Evolutionary conservation across 2,329 filamentous ascomycete genomes (phyloP), one percentile per base, ranked within the genome.

Genomic region (Claviceps sp.): DNA sequence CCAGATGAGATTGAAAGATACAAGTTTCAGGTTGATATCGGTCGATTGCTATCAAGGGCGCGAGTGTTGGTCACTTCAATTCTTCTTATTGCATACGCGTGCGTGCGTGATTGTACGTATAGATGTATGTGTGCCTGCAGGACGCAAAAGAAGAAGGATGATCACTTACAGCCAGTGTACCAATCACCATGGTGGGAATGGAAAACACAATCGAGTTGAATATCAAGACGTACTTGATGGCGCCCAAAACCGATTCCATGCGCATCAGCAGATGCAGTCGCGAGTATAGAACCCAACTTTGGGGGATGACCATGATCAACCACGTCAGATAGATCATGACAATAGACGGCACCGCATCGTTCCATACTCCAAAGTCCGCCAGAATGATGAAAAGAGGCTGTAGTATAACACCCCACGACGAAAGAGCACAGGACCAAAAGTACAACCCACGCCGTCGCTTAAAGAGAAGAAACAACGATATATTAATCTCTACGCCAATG

Each of bases 261-360:
- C 70, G 72, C 5, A 78, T 67, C 22, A 83, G 70, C 2, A 83
- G 69, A 58, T 82, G 77, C 2, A 83, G 69, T 8, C 79, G 72
- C 2, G 78, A 82, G 65, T 79, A 83, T 1, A 83, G 67, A 2
- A 83, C 78, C 22, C 81, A 59, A 0, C 73, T 73, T 60, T 81
- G 77, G 0, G 78, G 78, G 4, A 77, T 76, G 1, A 82, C 72
- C 75, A 82, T 80, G 3, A 57, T 59, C 9, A 58, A 52, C 61
- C 61, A 63, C 8, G 56, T 55, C 16, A 59, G 48, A 42, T 58
- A 56, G 34, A 59, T 60, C 37, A 59, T 44, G 43, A 49, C 51
- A 5, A 58, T 55, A n/a, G 52, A 54, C 6, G 53, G 54, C 6
- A 56, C 54, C 8, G 52, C 42, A 45, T 54, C 47, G 1, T 37